Evolutionary conservation across 1,284 basidiomycete species (phyloP), one percentile per base, ranked within the genome.

Genomic region (Anthracocystis setariae): DNA sequence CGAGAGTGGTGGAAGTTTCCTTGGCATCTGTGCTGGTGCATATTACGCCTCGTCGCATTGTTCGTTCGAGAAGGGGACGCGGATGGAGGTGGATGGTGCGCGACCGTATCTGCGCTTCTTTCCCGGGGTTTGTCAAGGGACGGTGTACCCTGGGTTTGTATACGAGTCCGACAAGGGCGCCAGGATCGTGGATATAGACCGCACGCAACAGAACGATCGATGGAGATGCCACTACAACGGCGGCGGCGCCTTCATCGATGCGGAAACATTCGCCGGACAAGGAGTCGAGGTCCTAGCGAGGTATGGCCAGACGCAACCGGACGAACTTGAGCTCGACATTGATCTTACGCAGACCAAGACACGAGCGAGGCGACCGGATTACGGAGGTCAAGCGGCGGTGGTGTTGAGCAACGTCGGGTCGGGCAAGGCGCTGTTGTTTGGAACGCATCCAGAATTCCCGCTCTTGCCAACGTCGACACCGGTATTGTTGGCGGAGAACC

Each of bases 11-110:
- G 94, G 94, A 3, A 83, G 84, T 27, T 89, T 88, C 65, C 82
- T 92, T 8, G 89, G 88, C 7, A 85, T 92, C 21, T 89, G 89
- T 54, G 88, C 88, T 4, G 87, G 88, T 5, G 87, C 86, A 1
- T 88, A 88, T 79, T 88, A 86, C 74, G 86, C 84, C 3, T 85
- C 85, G 7, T 60, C 57, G 7, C 73, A 81, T 45, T 84, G 87
- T 45, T 83, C 82, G 51, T 88, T 88, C 79, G 87, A 88, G 65
- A 66, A 83, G 9, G 86, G 85, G 18, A 85, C 85, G 1, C 57
- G 58, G 2, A 73, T 87, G 70, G 84, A 87, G 74, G 87, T 88
- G 9, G 68, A 80, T 0, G 87, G 86, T 1, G 80, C 83, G 32
- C 74, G 88, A 33, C 86, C 87, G 17, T 69, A 48, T 13, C 83